These are phyloP conservation scores for Fraxinus latifolia DNA, from an alignment of 305 asterid genomes.

Conservation along the genomic window DNA sequence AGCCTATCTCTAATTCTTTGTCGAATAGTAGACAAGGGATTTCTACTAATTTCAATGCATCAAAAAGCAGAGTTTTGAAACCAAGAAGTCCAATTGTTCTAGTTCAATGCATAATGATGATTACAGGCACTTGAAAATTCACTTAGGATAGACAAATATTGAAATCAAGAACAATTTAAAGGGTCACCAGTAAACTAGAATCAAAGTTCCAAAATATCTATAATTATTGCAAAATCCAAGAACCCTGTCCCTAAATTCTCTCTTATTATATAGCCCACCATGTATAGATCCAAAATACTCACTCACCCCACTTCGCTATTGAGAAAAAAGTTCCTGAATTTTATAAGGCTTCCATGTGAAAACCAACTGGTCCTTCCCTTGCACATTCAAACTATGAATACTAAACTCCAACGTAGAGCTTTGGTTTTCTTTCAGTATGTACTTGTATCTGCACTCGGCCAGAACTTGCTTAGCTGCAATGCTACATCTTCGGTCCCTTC, in stretches of 20 bases:
- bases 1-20: slow-evolving; percentile 29
- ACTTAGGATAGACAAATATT: slow-evolving; percentile 36
- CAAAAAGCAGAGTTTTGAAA: slow-evolving; percentile 11
- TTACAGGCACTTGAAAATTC: slow-evolving; percentile 20
- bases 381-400: slow-evolving; percentile 22
- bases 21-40: slow-evolving; percentile 20
- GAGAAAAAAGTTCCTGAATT: slow-evolving; percentile 9
- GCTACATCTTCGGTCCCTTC: slow-evolving; percentile 30
- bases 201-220: slow-evolving; percentile 20
- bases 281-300: slow-evolving; percentile 38
- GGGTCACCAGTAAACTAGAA: slow-evolving; percentile 23
- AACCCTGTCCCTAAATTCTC: slow-evolving; percentile 41
- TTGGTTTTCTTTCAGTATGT: slow-evolving; percentile 27
- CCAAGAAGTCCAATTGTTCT: slow-evolving; percentile 12
- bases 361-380: slow-evolving; percentile 13
- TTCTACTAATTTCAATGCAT: slow-evolving; percentile 19
- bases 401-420: slow-evolving; percentile 26
- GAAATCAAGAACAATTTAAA: slow-evolving; percentile 22
- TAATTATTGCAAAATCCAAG: slow-evolving; percentile 39
- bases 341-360: slow-evolving; percentile 30
- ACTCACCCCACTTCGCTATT: slow-evolving; percentile 18
- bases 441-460: slow-evolving; percentile 34
- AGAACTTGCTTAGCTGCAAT: slow-evolving; percentile 37
- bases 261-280: slow-evolving; percentile 25
- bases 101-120: slow-evolving; percentile 30